Evolutionary conservation across 1,284 basidiomycete genomes (phyloP), one percentile per base, ranked within the genome.

Genomic region (Blastosporella zonata): DNA sequence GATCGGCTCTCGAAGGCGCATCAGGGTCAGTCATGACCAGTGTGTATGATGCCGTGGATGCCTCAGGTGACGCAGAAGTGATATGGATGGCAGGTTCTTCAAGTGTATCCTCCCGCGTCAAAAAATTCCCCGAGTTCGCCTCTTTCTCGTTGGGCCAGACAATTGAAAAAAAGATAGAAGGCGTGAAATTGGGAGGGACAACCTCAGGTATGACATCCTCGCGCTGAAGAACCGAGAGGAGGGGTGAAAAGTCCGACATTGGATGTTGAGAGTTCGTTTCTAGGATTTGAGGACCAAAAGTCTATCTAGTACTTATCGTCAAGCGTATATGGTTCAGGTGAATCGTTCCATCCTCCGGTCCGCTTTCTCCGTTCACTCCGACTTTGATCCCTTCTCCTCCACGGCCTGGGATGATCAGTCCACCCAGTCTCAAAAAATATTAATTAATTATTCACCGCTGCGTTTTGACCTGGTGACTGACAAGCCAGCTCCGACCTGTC

Each of bases 11-110:
- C 0, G 77, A 79, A 0, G 83, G 84, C 2, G 82, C 84, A 58
- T 87, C 84, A 0, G 82, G 82, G 59, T 86, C 83, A n/a, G 78
- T 71, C 78, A 85, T 78, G 25, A 77, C 78, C 20, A 86, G 67
- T 2, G 84, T 84, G 57, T 84, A 86, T 6, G 70, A 72, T 13
- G 49, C 6, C 50, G 49, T 17, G 6, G 45, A 37, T 3, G 21
- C 66, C 8, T 64, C 67, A 3, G 63, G 56, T 15, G 68, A 64
- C 34, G 65, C 67, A 63, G 77, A 67, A 2, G 79, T 69, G 36
- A 83, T 71, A 34, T 65, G 68, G 47, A 84, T 67, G 3, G 67
- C 59, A 0, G 83, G 83, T 55, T 82, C 81, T 8, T 78, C 71
- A 12, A 67, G 58, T 0, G 79, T 78, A 6, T 79, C 72, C 2